Base-by-base conservation (phyloP, 495 filamentous ascomycete genomes). In the Podospora conica region DNA sequence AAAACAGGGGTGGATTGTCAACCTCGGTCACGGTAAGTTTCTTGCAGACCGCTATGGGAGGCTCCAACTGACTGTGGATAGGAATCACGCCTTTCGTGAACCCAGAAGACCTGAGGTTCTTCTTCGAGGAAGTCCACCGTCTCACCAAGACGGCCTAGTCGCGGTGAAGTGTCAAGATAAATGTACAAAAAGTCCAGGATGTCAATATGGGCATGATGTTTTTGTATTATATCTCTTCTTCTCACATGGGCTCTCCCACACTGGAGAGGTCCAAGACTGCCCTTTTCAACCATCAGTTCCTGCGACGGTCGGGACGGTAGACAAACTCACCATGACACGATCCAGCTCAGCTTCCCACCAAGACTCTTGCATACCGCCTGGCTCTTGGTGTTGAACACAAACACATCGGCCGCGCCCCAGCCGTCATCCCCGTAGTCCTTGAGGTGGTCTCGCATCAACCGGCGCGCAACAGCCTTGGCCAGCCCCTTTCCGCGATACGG, bases 21-120 rank as follows among this genome's bases (percentile, higher is more conserved):
- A 93, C 87, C 67, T 98, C 85, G 92, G 95, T 10, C 95, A 98
- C 78, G 95, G 93, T 92, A 81, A 69, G 84, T 69, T 53, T 27
- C 15, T 29, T 61, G 21, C 53, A 8, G 53, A 15, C 24, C 57
- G 33, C 1, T 1, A 18, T 9, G 18, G 0, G 3, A 15, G 0
- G 60, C n/a, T 54, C 48, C 55, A 63, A 59, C 24, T 40, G 18
- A 48, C 24, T 29, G 9, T 63, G 10, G 6, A 2, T 27, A 92
- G 90, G 91, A 68, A 91, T 98, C 63, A 98, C 96, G 21, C 95
- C 96, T 2, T 88, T 91, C 64, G 95, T 98, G 25, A 87, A 96
- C 66, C 95, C 95, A 2, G 92, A 97, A 53, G 87, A 97, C 75
- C 80, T 98, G 63, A 91, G 84, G 72, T 96, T 94, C 80, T 98